A percentile compares a stretch with the other conserved stretches of the same genome.
Conservation (phyloP, 257 asterid genomes). For the Nicotiana otophora region DNA sequence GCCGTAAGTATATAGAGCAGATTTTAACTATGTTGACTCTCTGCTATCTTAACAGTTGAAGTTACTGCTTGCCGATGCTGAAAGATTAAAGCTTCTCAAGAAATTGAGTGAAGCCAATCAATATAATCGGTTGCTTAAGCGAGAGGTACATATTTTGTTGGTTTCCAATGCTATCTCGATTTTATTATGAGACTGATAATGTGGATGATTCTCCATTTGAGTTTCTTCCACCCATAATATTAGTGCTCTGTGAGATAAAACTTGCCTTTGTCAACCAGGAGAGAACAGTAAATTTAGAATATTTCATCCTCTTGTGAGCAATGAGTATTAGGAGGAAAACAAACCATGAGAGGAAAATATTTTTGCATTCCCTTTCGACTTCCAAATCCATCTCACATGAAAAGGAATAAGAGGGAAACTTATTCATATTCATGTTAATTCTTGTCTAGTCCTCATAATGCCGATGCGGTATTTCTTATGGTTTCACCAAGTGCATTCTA, state of each 20-base stretch:
- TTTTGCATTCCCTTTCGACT: neutral
- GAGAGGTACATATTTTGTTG: conserved; percentile 49
- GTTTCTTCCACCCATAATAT: neutral
- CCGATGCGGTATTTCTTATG: neutral
- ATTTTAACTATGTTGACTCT: neutral
- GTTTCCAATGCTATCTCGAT: neutral
- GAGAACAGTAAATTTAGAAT: neutral
- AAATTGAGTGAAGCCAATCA: conserved; percentile 94
- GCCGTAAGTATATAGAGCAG: neutral
- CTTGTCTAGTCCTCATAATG: neutral
- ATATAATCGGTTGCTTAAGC: conserved; percentile 69
- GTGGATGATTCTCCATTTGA: neutral
- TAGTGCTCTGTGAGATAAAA: neutral
- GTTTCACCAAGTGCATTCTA: neutral
- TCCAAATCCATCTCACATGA: neutral
- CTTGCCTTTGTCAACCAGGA: neutral
- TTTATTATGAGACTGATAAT: neutral
- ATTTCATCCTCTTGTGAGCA: neutral
- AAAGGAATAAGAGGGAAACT: neutral
- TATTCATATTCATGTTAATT: neutral
- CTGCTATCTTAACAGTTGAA: conserved; percentile 46
- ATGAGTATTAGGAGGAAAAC: neutral
- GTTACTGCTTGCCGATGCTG: conserved; percentile 62
- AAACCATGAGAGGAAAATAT: neutral
- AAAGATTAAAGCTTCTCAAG: conserved; percentile 62